Evolutionary conservation across 2,329 filamentous ascomycete species (phyloP).

Genomic region (Ceratocystiopsis brevicomis): DNA sequence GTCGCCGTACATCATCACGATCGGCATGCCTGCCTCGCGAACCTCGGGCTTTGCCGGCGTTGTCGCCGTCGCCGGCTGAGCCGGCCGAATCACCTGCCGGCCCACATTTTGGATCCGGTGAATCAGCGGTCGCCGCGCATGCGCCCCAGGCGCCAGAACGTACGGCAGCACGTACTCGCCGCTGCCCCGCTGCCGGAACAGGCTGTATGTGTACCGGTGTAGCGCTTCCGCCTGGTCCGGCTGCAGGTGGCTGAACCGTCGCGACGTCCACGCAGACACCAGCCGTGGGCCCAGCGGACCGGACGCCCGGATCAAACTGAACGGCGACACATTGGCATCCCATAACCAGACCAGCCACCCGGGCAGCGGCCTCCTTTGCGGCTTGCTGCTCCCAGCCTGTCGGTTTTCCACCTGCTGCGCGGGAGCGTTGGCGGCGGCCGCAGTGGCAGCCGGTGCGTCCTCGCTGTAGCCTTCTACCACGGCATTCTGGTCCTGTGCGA

Average conservation of each 20-base stretch:
- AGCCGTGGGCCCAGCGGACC: constrained; percentile 82
- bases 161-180: constrained; percentile 90
- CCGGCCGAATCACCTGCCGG: constrained; percentile 37
- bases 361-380: constrained; percentile 39
- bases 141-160: constrained; percentile 82
- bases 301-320: constrained; percentile 71
- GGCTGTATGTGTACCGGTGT: constrained; percentile 83
- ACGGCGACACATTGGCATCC: constrained; percentile 93
- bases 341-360: constrained; percentile 85
- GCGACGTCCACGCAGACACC: constrained; percentile 85
- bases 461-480: constrained; percentile 19
- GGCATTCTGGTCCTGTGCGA: constrained; percentile 51
- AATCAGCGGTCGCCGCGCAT: constrained; percentile 73
- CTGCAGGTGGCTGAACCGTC: constrained; percentile 79
- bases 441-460: constrained; percentile 5
- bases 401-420: constrained; percentile 4
- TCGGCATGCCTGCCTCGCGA: constrained; percentile 50
- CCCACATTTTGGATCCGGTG: constrained; percentile 73
- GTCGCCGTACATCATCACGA: constrained; percentile 92
- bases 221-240: constrained; percentile 61
- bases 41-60: constrained; percentile 15
- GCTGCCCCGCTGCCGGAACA: constrained; percentile 81
- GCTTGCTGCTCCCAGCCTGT: constrained; percentile 8
- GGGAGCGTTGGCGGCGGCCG: constrained; percentile 13
- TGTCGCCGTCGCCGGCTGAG: constrained; percentile 6